Evolutionary conservation across 257 asterid species (phyloP), one percentile per base, ranked within the genome.

Genomic region (Nicotiana tabacum): DNA sequence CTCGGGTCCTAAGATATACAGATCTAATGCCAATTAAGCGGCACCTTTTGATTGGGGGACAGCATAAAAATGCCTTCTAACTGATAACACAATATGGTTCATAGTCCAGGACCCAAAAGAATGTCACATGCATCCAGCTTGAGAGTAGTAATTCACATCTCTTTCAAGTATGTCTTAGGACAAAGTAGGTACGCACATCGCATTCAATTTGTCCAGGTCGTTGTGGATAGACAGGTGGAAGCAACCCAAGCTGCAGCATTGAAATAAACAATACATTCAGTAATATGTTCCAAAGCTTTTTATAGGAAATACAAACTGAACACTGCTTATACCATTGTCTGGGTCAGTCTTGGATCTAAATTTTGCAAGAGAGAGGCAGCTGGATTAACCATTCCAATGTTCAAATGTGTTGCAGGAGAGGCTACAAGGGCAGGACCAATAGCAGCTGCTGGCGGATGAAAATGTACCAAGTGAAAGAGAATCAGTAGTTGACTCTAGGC

Each of bases 151-250:
- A 51, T 76, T 76, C 64, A 76, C 80, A 76, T 35, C 21, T 51
- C 62, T 48, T 46, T 51, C 65, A 76, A 76, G 65, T 53, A 58
- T 72, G 61, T 56, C 27, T 27, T 43, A 65, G 76, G 81, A 84
- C 13, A 72, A 68, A 72, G 78, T 69, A 66, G 84, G 82, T 80
- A 90, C 98, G 80, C 85, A 96, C 99, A 85, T 94, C 98, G 85
- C 99, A 96, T 87, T 90, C 99, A 51, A n/a, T 83, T 84, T 93
- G 93, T 85, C 98, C 98, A 67, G 95, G 98, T 87, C 99, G 92
- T 85, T 96, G 99, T 53, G 98, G 98, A 85, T 89, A 93, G 83
- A 94, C 35, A 77, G 90, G 56, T 37, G 92, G 67, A 69, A 84
- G 89, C 88, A 93, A 86, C 70, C 93, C 99, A 84, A 92, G 90